A percentile compares a stretch with the other conserved stretches of the same genome.
phyloP scores from a whole-genome alignment of 495 filamentous ascomycete species.

The Xylaria scruposa region DNA sequence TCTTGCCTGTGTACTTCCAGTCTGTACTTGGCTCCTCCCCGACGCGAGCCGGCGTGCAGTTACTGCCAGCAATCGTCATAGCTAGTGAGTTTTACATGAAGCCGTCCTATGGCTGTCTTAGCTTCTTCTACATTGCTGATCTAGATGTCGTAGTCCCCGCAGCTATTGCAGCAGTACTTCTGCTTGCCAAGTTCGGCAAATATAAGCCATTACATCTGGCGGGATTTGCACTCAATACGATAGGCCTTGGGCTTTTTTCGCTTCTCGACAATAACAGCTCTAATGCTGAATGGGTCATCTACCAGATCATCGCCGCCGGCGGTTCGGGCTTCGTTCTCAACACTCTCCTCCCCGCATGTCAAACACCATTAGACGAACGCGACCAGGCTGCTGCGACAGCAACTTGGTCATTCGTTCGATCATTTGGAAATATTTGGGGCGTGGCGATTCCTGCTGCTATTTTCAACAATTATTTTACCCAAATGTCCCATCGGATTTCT shows the following conservation, averaged over 20 bases:
- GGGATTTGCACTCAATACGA: neutral
- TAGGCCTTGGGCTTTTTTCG: neutral
- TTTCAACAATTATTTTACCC: neutral
- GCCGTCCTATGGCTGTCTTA: no score
- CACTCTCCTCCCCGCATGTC: neutral
- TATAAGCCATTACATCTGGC: neutral
- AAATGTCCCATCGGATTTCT: neutral
- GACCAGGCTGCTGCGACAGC: neutral
- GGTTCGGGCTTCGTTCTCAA: neutral
- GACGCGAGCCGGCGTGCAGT: neutral
- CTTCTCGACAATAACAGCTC: neutral
- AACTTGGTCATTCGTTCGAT: neutral
- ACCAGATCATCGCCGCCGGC: neutral
- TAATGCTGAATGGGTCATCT: neutral
- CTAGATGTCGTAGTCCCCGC: neutral
- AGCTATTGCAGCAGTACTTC: neutral
- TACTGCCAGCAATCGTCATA: neutral
- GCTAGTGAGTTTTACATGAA: neutral
- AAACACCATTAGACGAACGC: neutral
- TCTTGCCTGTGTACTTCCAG: slow-evolving; percentile 59
- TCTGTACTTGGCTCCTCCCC: neutral
- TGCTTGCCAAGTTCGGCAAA: neutral
- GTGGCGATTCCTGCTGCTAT: neutral
- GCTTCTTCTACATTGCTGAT: no score
- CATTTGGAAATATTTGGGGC: neutral